phyloP scores from a whole-genome alignment of 1,284 basidiomycete genomes.

The Leccinum pseudoinsigne region DNA sequence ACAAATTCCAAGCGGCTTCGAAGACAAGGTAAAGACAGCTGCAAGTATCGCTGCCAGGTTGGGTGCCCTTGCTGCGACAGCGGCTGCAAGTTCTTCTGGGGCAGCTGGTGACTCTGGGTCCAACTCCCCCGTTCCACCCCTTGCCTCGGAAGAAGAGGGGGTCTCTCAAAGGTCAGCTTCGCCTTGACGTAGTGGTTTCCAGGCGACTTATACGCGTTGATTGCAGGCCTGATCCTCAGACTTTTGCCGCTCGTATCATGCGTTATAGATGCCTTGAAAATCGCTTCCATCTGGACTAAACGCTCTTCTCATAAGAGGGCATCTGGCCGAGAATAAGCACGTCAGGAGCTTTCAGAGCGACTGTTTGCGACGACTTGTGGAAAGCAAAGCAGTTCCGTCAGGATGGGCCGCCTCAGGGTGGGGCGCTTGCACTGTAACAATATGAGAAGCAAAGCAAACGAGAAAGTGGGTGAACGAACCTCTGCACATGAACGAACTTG shows the following conservation, averaged over 20 bases:
- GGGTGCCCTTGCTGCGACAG: constrained; percentile 51
- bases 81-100: constrained; percentile 23
- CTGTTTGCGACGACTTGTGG: no score
- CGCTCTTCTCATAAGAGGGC: no score
- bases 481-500: no score
- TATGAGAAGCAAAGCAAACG: no score
- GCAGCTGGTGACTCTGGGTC: constrained; percentile 17
- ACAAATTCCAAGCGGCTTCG: constrained; percentile 47
- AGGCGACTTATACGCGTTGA: background rate
- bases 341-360: no score
- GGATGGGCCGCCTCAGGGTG: no score
- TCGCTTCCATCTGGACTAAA: no score
- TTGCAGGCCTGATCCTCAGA: constrained; percentile 61
- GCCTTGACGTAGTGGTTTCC: constrained; percentile 1
- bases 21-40: constrained; percentile 73
- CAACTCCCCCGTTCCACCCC: constrained; percentile 23
- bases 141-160: constrained; percentile 28
- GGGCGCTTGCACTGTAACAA: no score
- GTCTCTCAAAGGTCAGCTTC: constrained; percentile 33
- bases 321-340: no score
- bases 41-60: constrained; percentile 79
- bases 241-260: constrained; percentile 59
- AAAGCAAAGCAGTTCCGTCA: no score
- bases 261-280: no score
- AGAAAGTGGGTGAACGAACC: no score